Percentiles rank a stretch among this genome's conserved stretches.
Conservation (phyloP, 768 basidiomycete genomes). For the Sarcomyxa edulis region DNA sequence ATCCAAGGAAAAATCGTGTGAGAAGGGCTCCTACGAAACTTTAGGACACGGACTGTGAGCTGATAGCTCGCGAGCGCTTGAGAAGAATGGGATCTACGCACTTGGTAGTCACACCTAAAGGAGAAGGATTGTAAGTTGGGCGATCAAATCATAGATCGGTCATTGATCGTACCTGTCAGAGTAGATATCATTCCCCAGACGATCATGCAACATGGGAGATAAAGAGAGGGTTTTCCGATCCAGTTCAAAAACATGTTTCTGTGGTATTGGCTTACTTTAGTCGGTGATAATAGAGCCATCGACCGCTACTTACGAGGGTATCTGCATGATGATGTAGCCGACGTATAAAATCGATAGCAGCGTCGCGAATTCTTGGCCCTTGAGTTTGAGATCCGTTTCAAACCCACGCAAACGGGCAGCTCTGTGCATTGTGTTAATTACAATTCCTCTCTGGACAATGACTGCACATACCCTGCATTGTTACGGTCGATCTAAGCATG, state of each 20-base stretch:
- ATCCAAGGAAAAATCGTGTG: slow-evolving; percentile 78
- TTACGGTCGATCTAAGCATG: slow-evolving; percentile 62
- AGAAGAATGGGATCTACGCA: not conserved
- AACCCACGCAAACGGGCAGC: slow-evolving; percentile 72
- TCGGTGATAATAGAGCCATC: not conserved
- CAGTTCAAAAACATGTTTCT: slow-evolving; percentile 76
- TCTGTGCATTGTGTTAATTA: slow-evolving; percentile 24
- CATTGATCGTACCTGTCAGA: slow-evolving; percentile 37
- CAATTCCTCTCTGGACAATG: not conserved
- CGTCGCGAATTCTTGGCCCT: slow-evolving; percentile 61
- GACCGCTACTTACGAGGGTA: slow-evolving; percentile 55
- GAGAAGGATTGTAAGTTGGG: slow-evolving; percentile 1
- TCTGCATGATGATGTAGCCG: slow-evolving; percentile 75
- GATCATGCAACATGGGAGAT: slow-evolving; percentile 64
- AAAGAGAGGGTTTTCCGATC: slow-evolving; percentile 63
- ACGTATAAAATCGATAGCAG: slow-evolving; percentile 67
- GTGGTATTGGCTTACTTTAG: slow-evolving; percentile 3
- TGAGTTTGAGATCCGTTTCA: slow-evolving; percentile 58
- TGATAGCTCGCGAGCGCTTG: too few relatives aligned
- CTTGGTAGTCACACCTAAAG: not conserved
- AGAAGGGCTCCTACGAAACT: slow-evolving; percentile 67
- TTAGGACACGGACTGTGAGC: not conserved
- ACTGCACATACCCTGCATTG: slow-evolving; percentile 52
- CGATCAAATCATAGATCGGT: not conserved
- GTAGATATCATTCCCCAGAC: slow-evolving; percentile 65